phyloP scores from a whole-genome alignment of 192 early-diverging fungal genomes.

The Helicostylum pulchrum region DNA sequence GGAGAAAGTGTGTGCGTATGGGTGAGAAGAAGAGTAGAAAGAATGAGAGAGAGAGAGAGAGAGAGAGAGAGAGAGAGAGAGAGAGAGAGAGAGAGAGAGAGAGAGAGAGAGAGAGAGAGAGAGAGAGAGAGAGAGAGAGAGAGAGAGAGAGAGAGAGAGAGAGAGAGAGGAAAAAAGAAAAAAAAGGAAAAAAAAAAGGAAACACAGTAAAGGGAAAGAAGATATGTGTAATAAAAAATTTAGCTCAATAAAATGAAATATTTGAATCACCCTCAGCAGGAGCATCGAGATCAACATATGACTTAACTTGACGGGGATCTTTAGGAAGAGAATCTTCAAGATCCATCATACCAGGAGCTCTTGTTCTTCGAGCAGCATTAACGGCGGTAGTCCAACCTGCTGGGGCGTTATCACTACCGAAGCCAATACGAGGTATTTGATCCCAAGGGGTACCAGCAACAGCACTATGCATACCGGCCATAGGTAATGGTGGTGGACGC shows the following conservation, averaged over 20 bases:
- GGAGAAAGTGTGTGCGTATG: neutral
- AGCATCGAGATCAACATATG: constrained; percentile 86
- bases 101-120: neutral
- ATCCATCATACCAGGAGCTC: constrained; percentile 1
- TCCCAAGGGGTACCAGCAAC: constrained; percentile 50
- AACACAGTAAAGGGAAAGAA: neutral
- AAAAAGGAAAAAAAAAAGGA: neutral
- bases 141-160: too few relatives aligned
- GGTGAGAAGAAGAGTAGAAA: neutral
- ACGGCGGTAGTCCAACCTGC: neutral
- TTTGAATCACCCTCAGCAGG: constrained; percentile 61
- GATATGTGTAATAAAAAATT: neutral
- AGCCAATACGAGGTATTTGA: constrained; percentile 61
- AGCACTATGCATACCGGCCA: constrained; percentile 29
- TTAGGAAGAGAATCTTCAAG: constrained; percentile 33
- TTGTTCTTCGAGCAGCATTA: neutral
- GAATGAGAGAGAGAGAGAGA: neutral
- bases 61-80: neutral
- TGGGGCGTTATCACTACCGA: constrained; percentile 29
- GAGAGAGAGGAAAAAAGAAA: neutral
- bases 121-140: too few relatives aligned
- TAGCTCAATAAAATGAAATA: constrained; percentile 28
- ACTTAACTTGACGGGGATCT: constrained; percentile 78
- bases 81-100: neutral
- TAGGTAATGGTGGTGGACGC: constrained; percentile 22